phyloP scores from a whole-genome alignment of 352 stramenopile species.

The Pythium insidiosum region DNA sequence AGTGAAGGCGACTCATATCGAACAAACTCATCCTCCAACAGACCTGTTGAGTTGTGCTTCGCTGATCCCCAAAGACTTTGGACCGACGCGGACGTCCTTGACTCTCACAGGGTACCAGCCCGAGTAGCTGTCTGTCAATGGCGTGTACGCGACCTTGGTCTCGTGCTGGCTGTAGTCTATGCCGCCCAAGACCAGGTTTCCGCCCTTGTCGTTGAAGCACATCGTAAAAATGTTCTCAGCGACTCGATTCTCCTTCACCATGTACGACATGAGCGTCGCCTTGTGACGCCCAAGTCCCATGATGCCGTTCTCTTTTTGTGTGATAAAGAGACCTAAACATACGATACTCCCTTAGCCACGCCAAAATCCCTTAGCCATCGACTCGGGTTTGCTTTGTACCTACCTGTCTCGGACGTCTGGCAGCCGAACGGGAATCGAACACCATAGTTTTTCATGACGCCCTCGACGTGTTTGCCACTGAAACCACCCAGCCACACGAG shows the following conservation, averaged over 20 bases:
- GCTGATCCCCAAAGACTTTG: conserved; percentile 35
- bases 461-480: conserved; percentile 28
- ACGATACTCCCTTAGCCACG: too few relatives aligned
- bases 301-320: conserved; percentile 86
- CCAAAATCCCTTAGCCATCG: too few relatives aligned
- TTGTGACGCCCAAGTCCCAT: conserved; percentile 76
- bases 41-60: conserved; percentile 39
- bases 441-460: conserved; percentile 49
- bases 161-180: conserved; percentile 70
- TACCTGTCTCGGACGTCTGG: conserved; percentile 71
- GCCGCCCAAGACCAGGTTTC: conserved; percentile 70
- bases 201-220: conserved; percentile 63
- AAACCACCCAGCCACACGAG: conserved; percentile 76
- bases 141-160: conserved; percentile 55
- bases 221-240: conserved; percentile 72
- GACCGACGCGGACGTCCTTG: conserved; percentile 64
- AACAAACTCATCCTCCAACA: neutral
- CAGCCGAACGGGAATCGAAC: conserved; percentile 74
- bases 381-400: too few relatives aligned
- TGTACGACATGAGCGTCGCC: conserved; percentile 60
- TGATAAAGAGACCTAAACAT: conserved; percentile 54
- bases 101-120: conserved; percentile 78
- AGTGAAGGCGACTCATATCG: neutral
- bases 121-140: conserved; percentile 33
- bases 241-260: conserved; percentile 45